Conservation (phyloP, 139 green algal genomes). For the Chlamydomonas incerta region DNA sequence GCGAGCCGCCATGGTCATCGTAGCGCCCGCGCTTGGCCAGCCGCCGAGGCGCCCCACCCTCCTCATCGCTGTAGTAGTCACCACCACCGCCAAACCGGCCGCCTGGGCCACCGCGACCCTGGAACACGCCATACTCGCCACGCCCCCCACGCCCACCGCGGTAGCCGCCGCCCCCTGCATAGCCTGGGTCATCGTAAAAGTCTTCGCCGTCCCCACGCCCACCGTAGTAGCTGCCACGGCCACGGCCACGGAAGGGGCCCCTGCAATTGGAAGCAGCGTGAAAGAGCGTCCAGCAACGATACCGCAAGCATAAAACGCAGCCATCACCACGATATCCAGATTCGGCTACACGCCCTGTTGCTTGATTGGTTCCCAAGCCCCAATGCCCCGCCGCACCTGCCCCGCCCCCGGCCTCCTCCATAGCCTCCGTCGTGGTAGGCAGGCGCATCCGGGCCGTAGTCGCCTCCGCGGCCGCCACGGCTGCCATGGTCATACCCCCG, state of each 20-base stretch:
- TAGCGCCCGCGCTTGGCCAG: constrained; percentile 1
- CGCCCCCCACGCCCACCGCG: not conserved
- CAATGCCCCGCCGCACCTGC: too few relatives aligned
- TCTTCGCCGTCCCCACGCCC: not conserved
- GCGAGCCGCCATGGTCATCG: not conserved
- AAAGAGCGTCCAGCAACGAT: too few relatives aligned
- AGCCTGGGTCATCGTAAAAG: not conserved
- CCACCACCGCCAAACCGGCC: not conserved
- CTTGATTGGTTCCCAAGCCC: too few relatives aligned
- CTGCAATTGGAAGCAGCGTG: not conserved
- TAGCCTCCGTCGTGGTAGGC: not conserved
- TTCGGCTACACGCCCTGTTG: too few relatives aligned
- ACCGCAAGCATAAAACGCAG: too few relatives aligned
- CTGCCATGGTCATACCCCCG: not conserved
- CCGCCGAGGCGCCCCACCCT: not conserved
- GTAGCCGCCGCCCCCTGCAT: not conserved
- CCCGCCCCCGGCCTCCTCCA: not conserved
- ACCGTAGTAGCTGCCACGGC: not conserved
- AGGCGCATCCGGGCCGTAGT: not conserved
- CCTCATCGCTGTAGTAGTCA: not conserved
- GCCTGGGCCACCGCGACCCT: constrained; percentile 9
- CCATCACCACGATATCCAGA: too few relatives aligned
- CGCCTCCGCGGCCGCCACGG: not conserved
- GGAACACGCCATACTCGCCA: constrained; percentile 11
- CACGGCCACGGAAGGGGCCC: not conserved